phyloP scores from a whole-genome alignment of 805 yeast species.

The Myxozyma melibiosi region DNA sequence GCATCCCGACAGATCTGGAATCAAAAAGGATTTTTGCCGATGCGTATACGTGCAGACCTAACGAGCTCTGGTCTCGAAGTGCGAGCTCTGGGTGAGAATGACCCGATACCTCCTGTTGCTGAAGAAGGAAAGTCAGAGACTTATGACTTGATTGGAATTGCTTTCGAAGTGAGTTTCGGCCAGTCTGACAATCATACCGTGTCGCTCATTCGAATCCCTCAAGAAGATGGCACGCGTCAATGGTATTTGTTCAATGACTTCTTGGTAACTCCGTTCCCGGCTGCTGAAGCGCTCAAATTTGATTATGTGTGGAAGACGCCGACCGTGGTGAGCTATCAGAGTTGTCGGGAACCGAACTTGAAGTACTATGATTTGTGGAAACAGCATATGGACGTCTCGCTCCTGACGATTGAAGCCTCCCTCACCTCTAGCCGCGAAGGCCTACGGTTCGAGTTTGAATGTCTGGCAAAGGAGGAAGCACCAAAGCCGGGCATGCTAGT shows the following conservation, averaged over 20 bases:
- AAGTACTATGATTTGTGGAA: constrained; percentile 55
- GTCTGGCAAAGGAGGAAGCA: constrained; percentile 68
- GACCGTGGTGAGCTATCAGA: constrained; percentile 66
- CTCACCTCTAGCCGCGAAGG: constrained; percentile 48
- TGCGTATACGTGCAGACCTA: constrained; percentile 14
- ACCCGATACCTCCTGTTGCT: neutral
- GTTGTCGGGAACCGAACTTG: constrained; percentile 36
- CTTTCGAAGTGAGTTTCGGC: constrained; percentile 41
- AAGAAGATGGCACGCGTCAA: constrained; percentile 30
- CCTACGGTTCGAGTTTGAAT: constrained; percentile 62
- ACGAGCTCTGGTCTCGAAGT: constrained; percentile 7
- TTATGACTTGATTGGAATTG: constrained; percentile 43
- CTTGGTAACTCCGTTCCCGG: constrained; percentile 72
- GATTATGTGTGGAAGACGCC: constrained; percentile 83
- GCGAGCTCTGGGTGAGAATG: constrained; percentile 6
- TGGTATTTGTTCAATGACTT: constrained; percentile 95
- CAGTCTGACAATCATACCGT: constrained; percentile 43
- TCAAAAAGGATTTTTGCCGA: constrained; percentile 30
- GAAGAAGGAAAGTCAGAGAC: constrained; percentile 2
- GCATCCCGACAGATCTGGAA: constrained; percentile 29
- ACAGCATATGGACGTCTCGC: constrained; percentile 56
- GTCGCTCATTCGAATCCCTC: constrained; percentile 38
- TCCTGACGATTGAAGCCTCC: constrained; percentile 65
- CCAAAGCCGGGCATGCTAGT: constrained; percentile 75
- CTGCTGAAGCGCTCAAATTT: constrained; percentile 75